These are phyloP conservation scores for Kluyveromyces aestuarii DNA, from an alignment of 805 yeast genomes.

Conservation along the genomic window DNA sequence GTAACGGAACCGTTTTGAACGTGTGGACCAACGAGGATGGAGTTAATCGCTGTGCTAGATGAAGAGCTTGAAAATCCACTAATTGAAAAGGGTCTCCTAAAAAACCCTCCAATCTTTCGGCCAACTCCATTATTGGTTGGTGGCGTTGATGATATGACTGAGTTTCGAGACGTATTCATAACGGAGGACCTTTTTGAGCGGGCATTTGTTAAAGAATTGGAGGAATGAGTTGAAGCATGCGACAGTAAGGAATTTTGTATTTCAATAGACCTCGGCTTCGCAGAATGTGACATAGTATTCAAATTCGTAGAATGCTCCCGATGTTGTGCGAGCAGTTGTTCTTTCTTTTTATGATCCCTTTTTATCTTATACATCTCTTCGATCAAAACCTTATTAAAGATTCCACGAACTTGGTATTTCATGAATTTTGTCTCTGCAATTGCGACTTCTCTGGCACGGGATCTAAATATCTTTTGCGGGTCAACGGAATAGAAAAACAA, in stretches of 20 bases:
- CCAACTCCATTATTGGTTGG: slow-evolving; percentile 23
- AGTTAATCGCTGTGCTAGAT: slow-evolving; percentile 21
- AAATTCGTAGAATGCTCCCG: slow-evolving; percentile 26
- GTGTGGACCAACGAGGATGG: slow-evolving; percentile 27
- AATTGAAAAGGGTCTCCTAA: slow-evolving; percentile 56
- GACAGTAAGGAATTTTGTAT: neutral
- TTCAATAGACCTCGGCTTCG: slow-evolving; percentile 7
- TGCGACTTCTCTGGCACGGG: slow-evolving; percentile 34
- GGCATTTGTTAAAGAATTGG: neutral
- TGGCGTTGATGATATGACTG: slow-evolving; percentile 11
- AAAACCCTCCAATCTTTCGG: slow-evolving; percentile 48
- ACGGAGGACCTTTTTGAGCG: slow-evolving; percentile 19
- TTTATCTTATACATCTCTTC: slow-evolving; percentile 44
- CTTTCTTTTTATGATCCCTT: slow-evolving; percentile 43
- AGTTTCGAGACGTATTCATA: slow-evolving; percentile 12
- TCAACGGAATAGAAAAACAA: slow-evolving; percentile 24
- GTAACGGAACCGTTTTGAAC: slow-evolving; percentile 31
- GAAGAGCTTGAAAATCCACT: slow-evolving; percentile 30
- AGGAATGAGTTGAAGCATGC: neutral
- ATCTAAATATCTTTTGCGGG: slow-evolving; percentile 17
- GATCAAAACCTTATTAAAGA: slow-evolving; percentile 39
- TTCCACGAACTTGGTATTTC: slow-evolving; percentile 28
- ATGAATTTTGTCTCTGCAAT: slow-evolving; percentile 34
- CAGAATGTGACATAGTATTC: slow-evolving; percentile 23
- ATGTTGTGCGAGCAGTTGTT: slow-evolving; percentile 31